Evolutionary conservation across 1,284 basidiomycete species (phyloP), one percentile per base, ranked within the genome.

Genomic region (Sutorius eximius): DNA sequence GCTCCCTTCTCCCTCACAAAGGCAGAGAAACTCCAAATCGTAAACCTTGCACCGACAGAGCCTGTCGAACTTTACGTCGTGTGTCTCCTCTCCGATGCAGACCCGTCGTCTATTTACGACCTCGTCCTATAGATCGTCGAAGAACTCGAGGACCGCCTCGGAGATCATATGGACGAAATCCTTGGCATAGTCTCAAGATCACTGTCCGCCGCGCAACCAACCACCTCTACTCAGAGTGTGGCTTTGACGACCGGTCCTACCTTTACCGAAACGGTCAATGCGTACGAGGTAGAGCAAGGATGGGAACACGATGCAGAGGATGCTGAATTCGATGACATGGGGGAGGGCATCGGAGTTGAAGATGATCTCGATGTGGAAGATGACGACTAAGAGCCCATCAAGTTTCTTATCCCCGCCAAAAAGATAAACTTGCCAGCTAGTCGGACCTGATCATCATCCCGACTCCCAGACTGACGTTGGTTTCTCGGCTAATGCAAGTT

Each of bases 41-140:
- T 93, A 45, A 97, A 98, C 68, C 80, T 96, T 15, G 89, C 89
- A 0, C 95, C 95, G 1, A 85, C 81, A 5, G 81, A 85, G 47
- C 76, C 87, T 0, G 92, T 97, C 30, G 93, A 95, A 68, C 83
- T 98, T 22, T 95, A 97, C 63, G 88, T 93, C 45, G 93, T 95
- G 62, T 55, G 91, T 82, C 16, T 33, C 33, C n/a, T n/a, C 37
- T 40, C 16, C 33, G 20, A 9, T 18, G 7, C 15, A 12, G 42
- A 24, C 2, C 29, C 2, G 3, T n/a, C 40, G 5, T 27, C n/a
- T 36, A 24, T 49, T 58, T 51, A 57, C 27, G 22, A n/a, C 11
- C 30, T 30, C 43, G 43, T n/a, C 38, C 33, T 22, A 43, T 61
- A 96, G 93, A 88, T 95, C 49, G 84, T 98, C 15, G 93, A 97